Percentiles rank a stretch among this genome's conserved stretches.
phyloP scores from a whole-genome alignment of 2,329 filamentous ascomycete genomes.

The Xylaria multiplex region DNA sequence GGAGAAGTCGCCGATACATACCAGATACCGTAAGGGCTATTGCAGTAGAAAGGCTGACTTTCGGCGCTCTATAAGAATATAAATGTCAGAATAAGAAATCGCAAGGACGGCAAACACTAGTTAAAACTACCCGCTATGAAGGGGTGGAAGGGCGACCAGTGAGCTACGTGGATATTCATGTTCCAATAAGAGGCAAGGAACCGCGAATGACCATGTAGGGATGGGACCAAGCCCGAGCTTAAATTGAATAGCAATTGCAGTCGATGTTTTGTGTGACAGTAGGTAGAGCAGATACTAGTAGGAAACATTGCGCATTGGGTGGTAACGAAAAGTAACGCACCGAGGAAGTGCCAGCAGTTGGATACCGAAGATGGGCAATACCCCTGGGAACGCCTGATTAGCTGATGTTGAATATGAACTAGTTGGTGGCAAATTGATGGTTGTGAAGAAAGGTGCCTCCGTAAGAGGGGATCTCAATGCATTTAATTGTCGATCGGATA shows the following conservation, averaged over 20 bases:
- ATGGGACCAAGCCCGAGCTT: background rate
- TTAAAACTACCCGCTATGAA: background rate
- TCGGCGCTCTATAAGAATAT: slow-evolving; percentile 54
- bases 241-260: background rate
- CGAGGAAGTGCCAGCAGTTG: slow-evolving; percentile 79
- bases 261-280: background rate
- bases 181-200: background rate
- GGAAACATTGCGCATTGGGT: background rate
- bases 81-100: slow-evolving; percentile 7
- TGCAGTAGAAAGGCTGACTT: slow-evolving; percentile 85
- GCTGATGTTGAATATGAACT: background rate
- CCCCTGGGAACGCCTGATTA: slow-evolving; percentile 22
- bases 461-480: background rate
- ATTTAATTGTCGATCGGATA: background rate
- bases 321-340: slow-evolving; percentile 17
- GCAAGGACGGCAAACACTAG: background rate
- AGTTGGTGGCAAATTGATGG: background rate
- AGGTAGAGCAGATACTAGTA: no score
- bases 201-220: background rate
- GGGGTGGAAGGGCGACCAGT: no score
- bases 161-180: no score
- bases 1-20: slow-evolving; percentile 15
- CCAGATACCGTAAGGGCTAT: slow-evolving; percentile 78
- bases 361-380: slow-evolving; percentile 77
- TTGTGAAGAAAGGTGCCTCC: background rate